A percentile compares a stretch with the other conserved stretches of the same genome.
These are phyloP conservation scores for Hypoxylon trugodes DNA, from an alignment of 495 filamentous ascomycete genomes.

Conservation along the genomic window DNA sequence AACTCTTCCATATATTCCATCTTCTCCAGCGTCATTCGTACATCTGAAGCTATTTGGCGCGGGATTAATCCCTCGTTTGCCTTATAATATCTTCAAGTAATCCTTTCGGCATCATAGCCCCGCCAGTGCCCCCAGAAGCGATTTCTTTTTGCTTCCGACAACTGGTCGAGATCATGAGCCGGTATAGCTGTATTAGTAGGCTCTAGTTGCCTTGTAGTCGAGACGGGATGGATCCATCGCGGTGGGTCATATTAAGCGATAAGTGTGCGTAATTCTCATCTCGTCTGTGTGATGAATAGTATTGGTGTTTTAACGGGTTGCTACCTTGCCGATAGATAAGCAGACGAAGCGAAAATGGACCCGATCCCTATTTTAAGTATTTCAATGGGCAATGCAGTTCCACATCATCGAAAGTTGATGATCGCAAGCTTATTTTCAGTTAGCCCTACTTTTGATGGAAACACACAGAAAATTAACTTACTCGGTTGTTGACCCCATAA, in stretches of 20 bases:
- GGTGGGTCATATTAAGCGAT: no score
- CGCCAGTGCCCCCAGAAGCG: background rate
- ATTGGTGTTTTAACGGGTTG: no score
- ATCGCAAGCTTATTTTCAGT: slow-evolving; percentile 54
- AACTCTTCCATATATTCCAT: no score
- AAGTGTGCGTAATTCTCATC: no score
- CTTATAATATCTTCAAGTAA: background rate
- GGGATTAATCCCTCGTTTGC: background rate
- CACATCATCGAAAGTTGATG: slow-evolving; percentile 54
- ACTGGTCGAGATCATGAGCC: background rate
- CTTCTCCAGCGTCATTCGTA: no score
- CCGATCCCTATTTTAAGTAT: no score
- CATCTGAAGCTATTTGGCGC: no score
- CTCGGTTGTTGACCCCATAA: slow-evolving; percentile 74
- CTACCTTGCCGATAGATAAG: no score
- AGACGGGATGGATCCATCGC: no score
- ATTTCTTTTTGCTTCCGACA: background rate
- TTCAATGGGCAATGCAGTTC: background rate
- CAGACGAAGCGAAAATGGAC: no score
- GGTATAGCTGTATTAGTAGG: background rate
- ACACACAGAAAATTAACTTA: slow-evolving; percentile 49
- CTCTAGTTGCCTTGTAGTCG: background rate
- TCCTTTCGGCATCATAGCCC: background rate
- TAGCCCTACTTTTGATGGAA: slow-evolving; percentile 7
- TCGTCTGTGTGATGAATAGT: no score